phyloP scores from a whole-genome alignment of 1,139 yeast species.

The Blastobotrys serpentis region DNA sequence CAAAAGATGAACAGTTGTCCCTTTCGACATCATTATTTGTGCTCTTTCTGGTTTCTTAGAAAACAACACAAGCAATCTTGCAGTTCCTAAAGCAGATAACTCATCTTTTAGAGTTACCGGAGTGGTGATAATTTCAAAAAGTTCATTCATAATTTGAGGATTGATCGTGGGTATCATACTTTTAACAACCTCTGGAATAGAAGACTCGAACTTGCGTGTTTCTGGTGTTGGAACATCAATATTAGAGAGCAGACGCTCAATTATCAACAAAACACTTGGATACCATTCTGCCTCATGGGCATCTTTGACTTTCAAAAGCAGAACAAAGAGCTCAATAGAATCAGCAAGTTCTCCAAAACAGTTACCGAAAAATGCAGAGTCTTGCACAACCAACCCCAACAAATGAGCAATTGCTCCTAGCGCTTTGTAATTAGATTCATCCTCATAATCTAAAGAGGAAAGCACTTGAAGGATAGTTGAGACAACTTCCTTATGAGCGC shows the following conservation, averaged over 20 bases:
- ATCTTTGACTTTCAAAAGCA: slow-evolving; percentile 24
- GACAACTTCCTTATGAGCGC: slow-evolving; percentile 32
- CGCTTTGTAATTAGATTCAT: slow-evolving; percentile 33
- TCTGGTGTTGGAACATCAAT: slow-evolving; percentile 26
- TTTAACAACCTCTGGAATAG: slow-evolving; percentile 19
- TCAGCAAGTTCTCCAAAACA: slow-evolving; percentile 44
- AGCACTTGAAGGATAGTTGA: slow-evolving; percentile 42
- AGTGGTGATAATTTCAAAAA: slow-evolving; percentile 48
- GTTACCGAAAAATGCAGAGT: slow-evolving; percentile 41
- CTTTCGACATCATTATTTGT: slow-evolving; percentile 45
- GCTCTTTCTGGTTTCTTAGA: slow-evolving; percentile 48
- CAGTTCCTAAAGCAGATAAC: slow-evolving; percentile 50
- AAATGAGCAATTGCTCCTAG: slow-evolving; percentile 50
- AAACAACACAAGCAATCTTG: slow-evolving; percentile 53
- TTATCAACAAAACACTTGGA: slow-evolving; percentile 35
- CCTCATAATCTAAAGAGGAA: slow-evolving; percentile 38
- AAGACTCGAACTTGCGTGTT: slow-evolving; percentile 16
- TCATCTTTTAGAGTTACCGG: slow-evolving; percentile 45
- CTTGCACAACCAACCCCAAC: slow-evolving; percentile 48
- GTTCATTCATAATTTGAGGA: slow-evolving; percentile 34
- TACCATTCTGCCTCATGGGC: slow-evolving; percentile 32
- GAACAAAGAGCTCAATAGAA: slow-evolving; percentile 37
- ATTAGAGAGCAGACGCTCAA: slow-evolving; percentile 33
- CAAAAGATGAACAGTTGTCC: slow-evolving; percentile 40
- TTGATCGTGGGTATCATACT: slow-evolving; percentile 32